Evolutionary conservation across 768 basidiomycete genomes (phyloP).

Genomic region (Leccinum pellstonianum): DNA sequence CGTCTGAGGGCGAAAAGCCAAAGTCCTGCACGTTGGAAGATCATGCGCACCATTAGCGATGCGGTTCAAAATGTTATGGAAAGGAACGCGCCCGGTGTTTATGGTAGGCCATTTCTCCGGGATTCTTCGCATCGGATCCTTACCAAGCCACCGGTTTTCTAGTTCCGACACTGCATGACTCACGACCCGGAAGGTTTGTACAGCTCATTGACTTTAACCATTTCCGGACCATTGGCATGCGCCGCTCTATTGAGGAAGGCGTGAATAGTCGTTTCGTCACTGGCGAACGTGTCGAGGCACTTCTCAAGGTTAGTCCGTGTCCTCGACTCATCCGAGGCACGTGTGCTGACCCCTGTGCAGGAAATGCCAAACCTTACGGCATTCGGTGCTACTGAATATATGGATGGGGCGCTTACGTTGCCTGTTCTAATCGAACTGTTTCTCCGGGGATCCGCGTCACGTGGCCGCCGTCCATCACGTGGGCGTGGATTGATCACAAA

Average conservation of each 20-base stretch:
- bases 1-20: slow-evolving; percentile 75
- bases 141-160: slow-evolving; percentile 1
- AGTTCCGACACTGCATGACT: slow-evolving; percentile 72
- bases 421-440: slow-evolving; percentile 88
- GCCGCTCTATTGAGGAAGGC: slow-evolving; percentile 88
- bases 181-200: slow-evolving; percentile 76
- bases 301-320: slow-evolving; percentile 61
- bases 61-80: slow-evolving; percentile 73
- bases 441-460: slow-evolving; percentile 75
- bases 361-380: slow-evolving; percentile 83
- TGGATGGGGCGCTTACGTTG: slow-evolving; percentile 88
- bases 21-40: slow-evolving; percentile 81
- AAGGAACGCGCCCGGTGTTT: slow-evolving; percentile 62
- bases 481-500: slow-evolving; percentile 51
- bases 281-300: slow-evolving; percentile 73
- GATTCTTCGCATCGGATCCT: not conserved
- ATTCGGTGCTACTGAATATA: slow-evolving; percentile 98
- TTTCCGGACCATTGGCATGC: slow-evolving; percentile 96
- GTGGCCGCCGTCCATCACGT: slow-evolving; percentile 64
- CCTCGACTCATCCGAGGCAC: not conserved
- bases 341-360: slow-evolving; percentile 38
- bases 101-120: slow-evolving; percentile 47
- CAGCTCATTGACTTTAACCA: slow-evolving; percentile 92
- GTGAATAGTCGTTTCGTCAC: slow-evolving; percentile 92
- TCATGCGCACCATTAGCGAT: slow-evolving; percentile 75